Percentiles rank a stretch among this genome's conserved stretches.
Evolutionary conservation across 164 flowering plant genomes (phyloP).

Genomic region (Hamamelis virginiana): DNA sequence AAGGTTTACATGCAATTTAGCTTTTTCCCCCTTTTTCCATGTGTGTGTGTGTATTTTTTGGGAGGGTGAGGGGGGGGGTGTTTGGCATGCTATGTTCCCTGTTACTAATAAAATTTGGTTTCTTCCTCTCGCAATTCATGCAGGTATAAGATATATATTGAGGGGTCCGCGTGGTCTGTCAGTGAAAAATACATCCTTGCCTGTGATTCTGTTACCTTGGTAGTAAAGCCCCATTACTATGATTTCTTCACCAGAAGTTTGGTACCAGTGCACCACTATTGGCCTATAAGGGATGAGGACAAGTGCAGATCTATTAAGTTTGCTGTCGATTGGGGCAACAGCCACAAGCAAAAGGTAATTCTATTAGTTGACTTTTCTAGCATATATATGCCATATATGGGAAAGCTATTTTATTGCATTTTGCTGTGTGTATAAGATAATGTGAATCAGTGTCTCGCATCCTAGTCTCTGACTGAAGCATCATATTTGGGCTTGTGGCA

Average conservation of each 20-base stretch:
- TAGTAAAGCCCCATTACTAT: conserved; percentile 54
- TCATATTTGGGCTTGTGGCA: no score
- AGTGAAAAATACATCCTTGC: conserved; percentile 74
- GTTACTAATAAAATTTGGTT: neutral
- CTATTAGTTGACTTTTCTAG: neutral
- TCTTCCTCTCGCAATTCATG: neutral
- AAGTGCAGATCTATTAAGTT: conserved; percentile 63
- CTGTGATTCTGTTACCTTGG: conserved; percentile 55
- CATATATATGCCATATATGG: neutral
- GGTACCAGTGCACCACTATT: conserved; percentile 57
- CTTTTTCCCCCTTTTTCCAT: neutral
- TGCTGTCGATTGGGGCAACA: conserved; percentile 73
- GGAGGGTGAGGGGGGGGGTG: no score
- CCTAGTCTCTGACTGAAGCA: no score
- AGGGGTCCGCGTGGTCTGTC: conserved; percentile 81
- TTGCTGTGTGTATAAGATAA: no score
- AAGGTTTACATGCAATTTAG: neutral
- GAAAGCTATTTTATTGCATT: neutral
- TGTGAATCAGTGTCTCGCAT: no score
- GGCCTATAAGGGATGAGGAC: conserved; percentile 57
- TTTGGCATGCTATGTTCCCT: neutral
- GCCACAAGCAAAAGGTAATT: conserved; percentile 48
- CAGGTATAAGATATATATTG: conserved; percentile 70
- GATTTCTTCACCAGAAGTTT: conserved; percentile 67
- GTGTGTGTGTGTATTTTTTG: neutral